Evolutionary conservation across 257 asterid genomes (phyloP).

Genomic region (Perilla frutescens): DNA sequence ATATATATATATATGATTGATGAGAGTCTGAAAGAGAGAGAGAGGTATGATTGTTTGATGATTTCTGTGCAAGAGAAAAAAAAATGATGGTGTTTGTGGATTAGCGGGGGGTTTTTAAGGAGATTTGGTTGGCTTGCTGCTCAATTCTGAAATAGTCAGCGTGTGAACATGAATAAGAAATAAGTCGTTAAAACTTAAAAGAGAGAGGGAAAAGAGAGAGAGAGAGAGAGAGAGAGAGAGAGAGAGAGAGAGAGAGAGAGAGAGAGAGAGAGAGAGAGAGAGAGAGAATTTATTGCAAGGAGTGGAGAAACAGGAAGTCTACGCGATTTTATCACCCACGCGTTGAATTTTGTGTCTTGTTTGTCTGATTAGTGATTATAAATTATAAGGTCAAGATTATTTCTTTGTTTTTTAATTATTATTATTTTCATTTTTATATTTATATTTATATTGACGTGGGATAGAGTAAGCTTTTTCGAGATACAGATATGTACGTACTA

Average conservation of each 20-base stretch:
- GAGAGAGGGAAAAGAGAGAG: too few relatives aligned
- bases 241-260: background rate
- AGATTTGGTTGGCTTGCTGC: constrained; percentile 27
- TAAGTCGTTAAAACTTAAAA: too few relatives aligned
- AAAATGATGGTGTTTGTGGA: background rate
- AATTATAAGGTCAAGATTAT: background rate
- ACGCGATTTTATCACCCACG: background rate
- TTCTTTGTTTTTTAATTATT: too few relatives aligned
- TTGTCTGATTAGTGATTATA: constrained; percentile 4
- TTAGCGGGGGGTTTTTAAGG: background rate
- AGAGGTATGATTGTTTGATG: constrained; percentile 15
- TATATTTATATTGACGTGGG: too few relatives aligned
- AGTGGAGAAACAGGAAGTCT: too few relatives aligned
- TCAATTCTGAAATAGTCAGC: constrained; percentile 28
- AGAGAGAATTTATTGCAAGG: constrained; percentile 9
- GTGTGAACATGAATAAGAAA: constrained; percentile 6
- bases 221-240: background rate
- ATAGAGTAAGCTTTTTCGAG: too few relatives aligned
- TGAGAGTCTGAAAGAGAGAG: background rate
- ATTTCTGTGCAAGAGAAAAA: constrained; percentile 20
- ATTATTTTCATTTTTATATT: too few relatives aligned
- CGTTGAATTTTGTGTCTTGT: constrained; percentile 9
- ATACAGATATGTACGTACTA: too few relatives aligned
- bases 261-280: background rate
- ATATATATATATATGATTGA: too few relatives aligned